These are phyloP conservation scores for Verticillium tricorpus DNA, from an alignment of 2,329 filamentous ascomycete genomes.

Conservation along the genomic window DNA sequence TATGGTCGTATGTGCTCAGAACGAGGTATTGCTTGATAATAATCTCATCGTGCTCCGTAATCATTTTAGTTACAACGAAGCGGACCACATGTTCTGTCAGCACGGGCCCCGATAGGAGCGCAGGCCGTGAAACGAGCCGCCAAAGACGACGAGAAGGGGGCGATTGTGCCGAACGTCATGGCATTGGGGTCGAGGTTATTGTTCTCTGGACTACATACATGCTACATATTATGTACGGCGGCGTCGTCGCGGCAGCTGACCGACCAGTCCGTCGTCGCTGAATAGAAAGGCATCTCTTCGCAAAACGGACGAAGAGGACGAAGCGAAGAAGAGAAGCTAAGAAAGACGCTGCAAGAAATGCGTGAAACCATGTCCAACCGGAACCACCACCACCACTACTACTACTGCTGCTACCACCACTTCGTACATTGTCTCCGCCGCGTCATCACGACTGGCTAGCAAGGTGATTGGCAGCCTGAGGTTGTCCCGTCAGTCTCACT, in stretches of 20 bases:
- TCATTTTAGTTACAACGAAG: no score
- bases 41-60: no score
- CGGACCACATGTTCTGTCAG: no score
- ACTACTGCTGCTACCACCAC: background rate
- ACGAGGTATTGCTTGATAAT: rapidly evolving
- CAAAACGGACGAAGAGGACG: background rate
- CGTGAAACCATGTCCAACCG: background rate
- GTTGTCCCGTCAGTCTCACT: background rate
- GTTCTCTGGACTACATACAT: background rate
- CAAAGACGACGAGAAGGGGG: no score
- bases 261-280: background rate
- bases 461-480: conserved; percentile 50
- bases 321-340: background rate
- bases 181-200: background rate
- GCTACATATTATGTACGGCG: background rate
- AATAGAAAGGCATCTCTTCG: background rate
- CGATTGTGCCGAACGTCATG: no score
- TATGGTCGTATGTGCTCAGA: no score
- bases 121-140: no score
- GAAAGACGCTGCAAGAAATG: background rate
- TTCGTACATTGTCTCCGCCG: background rate
- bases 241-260: background rate
- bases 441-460: conserved; percentile 45
- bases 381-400: background rate
- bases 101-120: no score